A percentile compares a stretch with the other conserved stretches of the same genome.
These are phyloP conservation scores for Paralagenidium karlingii DNA, from an alignment of 352 stramenopile species.

Conservation along the genomic window DNA sequence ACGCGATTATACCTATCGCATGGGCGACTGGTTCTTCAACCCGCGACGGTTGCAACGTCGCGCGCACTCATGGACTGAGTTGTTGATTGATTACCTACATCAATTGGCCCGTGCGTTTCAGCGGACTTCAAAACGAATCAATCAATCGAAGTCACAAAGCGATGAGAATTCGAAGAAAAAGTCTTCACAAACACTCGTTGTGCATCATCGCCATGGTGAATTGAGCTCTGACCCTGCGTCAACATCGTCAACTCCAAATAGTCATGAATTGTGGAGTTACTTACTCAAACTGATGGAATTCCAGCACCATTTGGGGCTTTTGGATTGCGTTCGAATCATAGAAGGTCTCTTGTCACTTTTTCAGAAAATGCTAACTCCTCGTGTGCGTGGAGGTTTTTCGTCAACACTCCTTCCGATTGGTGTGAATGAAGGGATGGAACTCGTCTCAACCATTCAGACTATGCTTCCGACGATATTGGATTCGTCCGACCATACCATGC, in stretches of 20 bases:
- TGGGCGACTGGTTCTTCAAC: conserved; percentile 74
- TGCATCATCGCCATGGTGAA: conserved; percentile 21
- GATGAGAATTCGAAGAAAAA: no score
- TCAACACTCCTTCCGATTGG: conserved; percentile 37
- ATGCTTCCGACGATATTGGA: conserved; percentile 60
- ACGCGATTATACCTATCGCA: conserved; percentile 36
- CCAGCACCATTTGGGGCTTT: conserved; percentile 62
- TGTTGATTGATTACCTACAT: conserved; percentile 66
- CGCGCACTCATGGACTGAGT: conserved; percentile 68
- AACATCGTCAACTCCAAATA: conserved; percentile 21
- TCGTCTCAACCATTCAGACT: conserved; percentile 56
- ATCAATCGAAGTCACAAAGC: no score
- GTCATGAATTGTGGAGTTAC: conserved; percentile 75
- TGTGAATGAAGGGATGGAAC: conserved; percentile 65
- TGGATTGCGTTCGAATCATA: conserved; percentile 69
- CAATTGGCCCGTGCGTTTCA: no score
- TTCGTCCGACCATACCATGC: conserved; percentile 25
- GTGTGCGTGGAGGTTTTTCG: conserved; percentile 18
- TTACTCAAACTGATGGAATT: conserved; percentile 70
- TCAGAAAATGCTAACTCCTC: conserved; percentile 64
- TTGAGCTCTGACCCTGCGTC: no score
- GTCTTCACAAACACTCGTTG: no score
- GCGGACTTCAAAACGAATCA: no score
- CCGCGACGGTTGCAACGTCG: conserved; percentile 52
- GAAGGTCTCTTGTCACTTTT: conserved; percentile 62